Conservation (phyloP, 2,329 filamentous ascomycete genomes). For the Diaporthe helianthi region DNA sequence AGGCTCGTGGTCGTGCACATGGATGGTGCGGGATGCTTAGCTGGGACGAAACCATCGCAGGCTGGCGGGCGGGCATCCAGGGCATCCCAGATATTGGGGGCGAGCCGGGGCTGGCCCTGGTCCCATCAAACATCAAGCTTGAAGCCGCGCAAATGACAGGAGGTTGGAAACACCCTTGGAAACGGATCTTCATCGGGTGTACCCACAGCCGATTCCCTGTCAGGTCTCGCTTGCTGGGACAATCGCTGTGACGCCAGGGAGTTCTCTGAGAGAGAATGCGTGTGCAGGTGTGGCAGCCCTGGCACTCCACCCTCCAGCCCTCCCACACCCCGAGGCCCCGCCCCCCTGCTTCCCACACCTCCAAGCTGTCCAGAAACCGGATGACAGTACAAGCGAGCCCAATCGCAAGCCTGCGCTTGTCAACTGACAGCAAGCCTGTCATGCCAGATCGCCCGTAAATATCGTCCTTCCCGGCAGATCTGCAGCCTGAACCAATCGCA, state of each 20-base stretch:
- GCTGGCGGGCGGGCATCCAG: not conserved
- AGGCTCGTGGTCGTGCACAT: slow-evolving; percentile 22
- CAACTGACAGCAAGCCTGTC: slow-evolving; percentile 34
- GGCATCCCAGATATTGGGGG: not conserved
- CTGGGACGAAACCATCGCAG: slow-evolving; percentile 29
- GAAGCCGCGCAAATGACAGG: slow-evolving; percentile 32
- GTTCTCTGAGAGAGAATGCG: not conserved
- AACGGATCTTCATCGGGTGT: slow-evolving; percentile 34
- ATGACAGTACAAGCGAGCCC: slow-evolving; percentile 34
- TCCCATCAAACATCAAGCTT: slow-evolving; percentile 11
- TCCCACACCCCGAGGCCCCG: not conserved
- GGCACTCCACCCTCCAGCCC: not conserved
- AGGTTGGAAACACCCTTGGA: too few relatives aligned
- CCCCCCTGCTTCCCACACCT: not conserved
- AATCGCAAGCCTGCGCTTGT: slow-evolving; percentile 34
- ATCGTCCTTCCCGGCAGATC: slow-evolving; percentile 36
- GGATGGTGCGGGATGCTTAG: slow-evolving; percentile 21
- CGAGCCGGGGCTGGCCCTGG: slow-evolving; percentile 7
- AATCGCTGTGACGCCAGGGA: too few relatives aligned
- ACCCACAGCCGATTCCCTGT: slow-evolving; percentile 9
- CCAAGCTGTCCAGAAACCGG: slow-evolving; percentile 34
- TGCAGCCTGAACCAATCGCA: slow-evolving; percentile 35
- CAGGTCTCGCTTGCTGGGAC: not conserved
- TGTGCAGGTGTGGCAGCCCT: not conserved
- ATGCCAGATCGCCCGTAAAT: slow-evolving; percentile 35